Evolutionary conservation across 192 early-diverging fungal species (phyloP).

Genomic region (Coemansia sp.): DNA sequence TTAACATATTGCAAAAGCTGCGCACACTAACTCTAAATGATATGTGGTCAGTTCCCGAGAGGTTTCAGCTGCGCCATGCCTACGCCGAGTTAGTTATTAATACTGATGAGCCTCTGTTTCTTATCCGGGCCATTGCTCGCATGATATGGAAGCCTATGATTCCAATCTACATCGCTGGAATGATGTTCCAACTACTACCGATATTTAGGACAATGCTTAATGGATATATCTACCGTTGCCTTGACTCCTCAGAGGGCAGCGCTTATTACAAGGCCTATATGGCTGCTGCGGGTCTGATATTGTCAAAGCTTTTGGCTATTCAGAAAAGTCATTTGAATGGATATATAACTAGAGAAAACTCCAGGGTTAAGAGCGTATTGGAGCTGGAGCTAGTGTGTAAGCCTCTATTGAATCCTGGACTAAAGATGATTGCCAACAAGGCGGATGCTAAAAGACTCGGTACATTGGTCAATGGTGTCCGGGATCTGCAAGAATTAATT

Average conservation of each 20-base stretch:
- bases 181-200: constrained; percentile 2
- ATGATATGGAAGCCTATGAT: constrained; percentile 46
- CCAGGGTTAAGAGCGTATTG: not conserved
- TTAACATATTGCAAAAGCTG: constrained; percentile 13
- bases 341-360: not conserved
- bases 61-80: constrained; percentile 8
- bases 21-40: constrained; percentile 32
- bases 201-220: constrained; percentile 5
- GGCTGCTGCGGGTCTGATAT: not conserved
- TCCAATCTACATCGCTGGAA: constrained; percentile 17
- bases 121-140: constrained; percentile 29
- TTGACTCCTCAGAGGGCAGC: constrained; percentile 18
- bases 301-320: not conserved
- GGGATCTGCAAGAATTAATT: not conserved
- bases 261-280: constrained; percentile 12
- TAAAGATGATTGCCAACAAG: not conserved
- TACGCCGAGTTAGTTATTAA: constrained; percentile 30
- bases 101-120: constrained; percentile 27
- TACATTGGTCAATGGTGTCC: not conserved
- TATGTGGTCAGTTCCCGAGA: constrained; percentile 27
- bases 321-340: not conserved
- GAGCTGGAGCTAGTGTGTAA: not conserved
- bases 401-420: not conserved
- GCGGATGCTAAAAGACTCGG: not conserved
- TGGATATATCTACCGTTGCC: constrained; percentile 21